Conservation (phyloP, 1,284 basidiomycete genomes). For the Microbotryum saponariae region DNA sequence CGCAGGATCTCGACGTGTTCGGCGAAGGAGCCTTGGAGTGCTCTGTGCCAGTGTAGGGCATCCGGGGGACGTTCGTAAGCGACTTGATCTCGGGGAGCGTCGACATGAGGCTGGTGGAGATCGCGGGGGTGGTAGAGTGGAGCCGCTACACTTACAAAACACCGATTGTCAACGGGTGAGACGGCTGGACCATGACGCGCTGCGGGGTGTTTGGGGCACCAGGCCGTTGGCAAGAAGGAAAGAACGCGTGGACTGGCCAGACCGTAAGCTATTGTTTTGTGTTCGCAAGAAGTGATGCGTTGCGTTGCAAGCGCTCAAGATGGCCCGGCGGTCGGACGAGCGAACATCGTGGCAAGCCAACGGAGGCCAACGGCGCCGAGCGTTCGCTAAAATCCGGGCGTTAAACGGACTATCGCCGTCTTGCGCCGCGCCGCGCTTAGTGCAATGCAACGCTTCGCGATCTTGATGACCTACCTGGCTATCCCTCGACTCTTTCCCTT, state of each 20-base stretch:
- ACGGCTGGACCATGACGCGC: not conserved
- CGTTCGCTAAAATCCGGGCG: too few species aligned
- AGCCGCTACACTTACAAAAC: constrained; percentile 15
- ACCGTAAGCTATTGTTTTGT: too few species aligned
- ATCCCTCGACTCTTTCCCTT: not conserved
- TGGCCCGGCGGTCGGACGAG: too few species aligned
- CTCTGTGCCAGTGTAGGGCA: constrained; percentile 42
- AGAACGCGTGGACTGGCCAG: too few species aligned
- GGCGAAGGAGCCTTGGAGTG: constrained; percentile 86
- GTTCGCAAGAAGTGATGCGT: too few species aligned
- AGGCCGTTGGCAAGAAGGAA: too few species aligned
- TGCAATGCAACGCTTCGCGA: not conserved
- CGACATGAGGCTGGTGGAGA: not conserved
- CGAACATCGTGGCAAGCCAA: too few species aligned
- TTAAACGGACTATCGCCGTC: too few species aligned
- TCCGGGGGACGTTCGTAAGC: not conserved
- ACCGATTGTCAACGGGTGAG: constrained; percentile 10
- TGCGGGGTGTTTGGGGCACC: too few species aligned
- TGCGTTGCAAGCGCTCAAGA: too few species aligned
- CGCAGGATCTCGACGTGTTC: constrained; percentile 73
- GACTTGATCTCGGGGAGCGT: not conserved
- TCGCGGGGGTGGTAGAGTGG: not conserved
- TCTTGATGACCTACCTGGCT: not conserved
- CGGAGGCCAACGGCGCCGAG: too few species aligned
- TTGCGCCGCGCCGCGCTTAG: too few species aligned